phyloP scores from a whole-genome alignment of 108 stramenopile species.

The Ochromonas danica region DNA sequence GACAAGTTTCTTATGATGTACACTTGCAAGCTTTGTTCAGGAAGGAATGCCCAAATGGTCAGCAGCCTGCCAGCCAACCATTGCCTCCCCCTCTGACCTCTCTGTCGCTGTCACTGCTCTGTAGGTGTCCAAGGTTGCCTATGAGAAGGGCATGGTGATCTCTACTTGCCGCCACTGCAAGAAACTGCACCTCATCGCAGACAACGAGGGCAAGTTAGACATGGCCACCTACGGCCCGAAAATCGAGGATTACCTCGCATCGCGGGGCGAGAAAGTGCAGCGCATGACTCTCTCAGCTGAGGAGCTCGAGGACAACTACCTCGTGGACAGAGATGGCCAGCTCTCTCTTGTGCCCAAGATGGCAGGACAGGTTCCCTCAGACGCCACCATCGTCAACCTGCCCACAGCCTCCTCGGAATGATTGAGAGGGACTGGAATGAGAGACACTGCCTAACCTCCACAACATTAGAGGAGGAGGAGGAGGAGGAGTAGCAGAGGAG shows the following conservation, averaged over 20 bases:
- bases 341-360: background rate
- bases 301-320: background rate
- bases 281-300: background rate
- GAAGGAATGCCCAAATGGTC: slow-evolving; percentile 9
- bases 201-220: slow-evolving; percentile 43
- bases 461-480: no score
- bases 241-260: slow-evolving; percentile 47
- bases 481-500: no score
- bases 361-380: background rate
- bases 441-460: no score
- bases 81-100: background rate
- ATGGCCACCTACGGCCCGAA: slow-evolving; percentile 45
- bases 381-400: background rate
- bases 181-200: slow-evolving; percentile 46
- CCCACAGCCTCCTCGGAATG: no score
- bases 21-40: background rate
- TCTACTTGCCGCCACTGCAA: slow-evolving; percentile 44
- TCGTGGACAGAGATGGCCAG: background rate
- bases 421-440: no score
- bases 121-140: slow-evolving; percentile 39
- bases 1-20: slow-evolving; percentile 27
- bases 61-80: background rate
- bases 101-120: background rate
- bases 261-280: background rate
- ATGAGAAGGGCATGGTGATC: slow-evolving; percentile 49